Percentiles rank a stretch among this genome's conserved stretches.
These are phyloP conservation scores for Pythium phragmiticola DNA, from an alignment of 352 stramenopile genomes.

Conservation along the genomic window DNA sequence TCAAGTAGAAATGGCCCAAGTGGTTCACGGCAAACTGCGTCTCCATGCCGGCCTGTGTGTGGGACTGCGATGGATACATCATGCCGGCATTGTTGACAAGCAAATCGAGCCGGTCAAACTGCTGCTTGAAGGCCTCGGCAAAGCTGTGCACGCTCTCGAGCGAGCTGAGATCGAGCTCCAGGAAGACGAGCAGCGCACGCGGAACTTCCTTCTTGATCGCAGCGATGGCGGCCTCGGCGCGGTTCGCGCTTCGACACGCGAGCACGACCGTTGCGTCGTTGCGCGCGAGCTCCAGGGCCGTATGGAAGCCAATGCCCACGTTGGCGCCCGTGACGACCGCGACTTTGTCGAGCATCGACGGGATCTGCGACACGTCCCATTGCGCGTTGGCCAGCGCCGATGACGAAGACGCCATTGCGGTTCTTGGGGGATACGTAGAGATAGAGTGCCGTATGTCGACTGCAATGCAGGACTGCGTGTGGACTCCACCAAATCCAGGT, in stretches of 20 bases:
- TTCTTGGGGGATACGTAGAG: neutral
- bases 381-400: conserved; percentile 18
- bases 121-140: conserved; percentile 34
- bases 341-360: conserved; percentile 34
- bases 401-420: conserved; percentile 9
- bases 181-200: conserved; percentile 26
- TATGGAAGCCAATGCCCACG: conserved; percentile 61
- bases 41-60: conserved; percentile 44
- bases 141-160: conserved; percentile 46
- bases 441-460: neutral
- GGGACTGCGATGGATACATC: conserved; percentile 30
- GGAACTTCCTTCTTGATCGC: conserved; percentile 25
- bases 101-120: conserved; percentile 49
- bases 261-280: conserved; percentile 56
- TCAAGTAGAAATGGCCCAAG: conserved; percentile 69
- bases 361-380: conserved; percentile 22
- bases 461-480: neutral
- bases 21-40: conserved; percentile 75
- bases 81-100: conserved; percentile 78
- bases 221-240: neutral
- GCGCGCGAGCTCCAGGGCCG: conserved; percentile 35
- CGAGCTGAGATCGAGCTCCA: conserved; percentile 45
- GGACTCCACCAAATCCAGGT: too few species aligned
- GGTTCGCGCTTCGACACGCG: conserved; percentile 42
- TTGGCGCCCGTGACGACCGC: conserved; percentile 68